Base-by-base conservation (phyloP, 108 stramenopile species). In the Chaetoceros muelleri region DNA sequence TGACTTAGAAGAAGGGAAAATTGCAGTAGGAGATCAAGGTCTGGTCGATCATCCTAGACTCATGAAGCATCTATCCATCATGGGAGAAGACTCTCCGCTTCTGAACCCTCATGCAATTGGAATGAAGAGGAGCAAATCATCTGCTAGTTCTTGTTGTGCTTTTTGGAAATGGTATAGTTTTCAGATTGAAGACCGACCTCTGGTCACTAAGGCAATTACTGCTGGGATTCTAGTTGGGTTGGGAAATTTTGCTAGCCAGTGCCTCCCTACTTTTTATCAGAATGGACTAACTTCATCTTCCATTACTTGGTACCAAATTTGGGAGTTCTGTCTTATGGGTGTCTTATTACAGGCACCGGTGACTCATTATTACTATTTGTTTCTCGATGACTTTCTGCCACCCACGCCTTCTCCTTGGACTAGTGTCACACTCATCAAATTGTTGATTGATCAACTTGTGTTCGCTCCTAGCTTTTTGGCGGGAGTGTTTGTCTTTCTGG, bases 311-410 rank as follows among this genome's bases (percentile, higher is more conserved):
- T n/a, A n/a, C n/a, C n/a, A n/a, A n/a, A n/a, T n/a, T n/a, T n/a
- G n/a, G n/a, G n/a, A n/a, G n/a, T n/a, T n/a, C n/a, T n/a, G n/a
- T n/a, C n/a, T n/a, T n/a, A n/a, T n/a, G n/a, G n/a, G n/a, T 63
- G 72, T 66, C 3, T 31, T 73, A 1, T 21, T 66, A 19, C 64
- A 64, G 10, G 73, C 73, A 8, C 63, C 63, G 1, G 61, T 60
- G 67, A 57, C 62, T 2, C 73, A 74, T 44, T 68, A 69, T 34
- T 74, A 74, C 55, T 74, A 63, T 64, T 40, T 44, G 30, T 69
- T 46, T 45, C 49, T 74, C 23, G 73, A 74, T 57, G n/a, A 30
- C 23, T 24, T 47, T 22, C 44, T 74, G 46, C 73, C 73, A 17
- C 73, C 73, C n/a, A 65, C 63, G 17, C 57, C 47, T 26, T 19